Evolutionary conservation across 2,329 filamentous ascomycete genomes (phyloP), one percentile per base, ranked within the genome.

Genomic region (Paecilomyces fulvus): DNA sequence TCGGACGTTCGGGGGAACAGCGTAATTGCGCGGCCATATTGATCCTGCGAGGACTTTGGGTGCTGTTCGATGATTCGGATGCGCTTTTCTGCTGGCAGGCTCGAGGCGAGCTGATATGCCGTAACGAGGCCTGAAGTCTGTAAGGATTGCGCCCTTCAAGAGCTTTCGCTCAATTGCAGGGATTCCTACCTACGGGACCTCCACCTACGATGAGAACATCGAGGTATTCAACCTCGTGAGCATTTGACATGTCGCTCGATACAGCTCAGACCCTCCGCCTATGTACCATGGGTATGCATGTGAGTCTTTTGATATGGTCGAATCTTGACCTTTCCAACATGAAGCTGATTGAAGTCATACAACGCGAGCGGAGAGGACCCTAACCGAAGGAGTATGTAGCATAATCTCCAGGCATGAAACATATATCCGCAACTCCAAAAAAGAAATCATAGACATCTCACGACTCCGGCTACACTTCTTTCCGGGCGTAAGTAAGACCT

Each of bases 11-110:
- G 73, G 8, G 76, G 67, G 37, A 79, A 79, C 3, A 80, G 59
- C 2, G 74, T 68, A 2, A 79, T 65, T 14, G 66, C 61, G n/a
- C 66, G 52, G 72, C 92, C 90, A 9, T 76, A 49, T 73, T 60
- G 56, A 51, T 61, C 60, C 51, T 64, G 58, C 52, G 73, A 49
- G 8, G 48, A 49, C 23, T 49, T 49, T 5, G 20, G 21, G 23
- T 49, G 48, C 14, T 49, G 48, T 20, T 49, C 48, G 8, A 49
- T 49, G 17, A 49, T 49, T 12, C 48, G 20, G 21, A 49, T 49
- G 12, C 48, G 48, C 48, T 49, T 49, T 4, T 49, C 48, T 21
- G 21, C n/a, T 23, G 48, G 48, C 12, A 49, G 48, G 12, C 5
- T 49, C 48, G 28, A 23, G 12, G 21, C 48, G 9, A 49, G 48